phyloP scores from a whole-genome alignment of 306 rosid species.

The Ceratonia siliqua region DNA sequence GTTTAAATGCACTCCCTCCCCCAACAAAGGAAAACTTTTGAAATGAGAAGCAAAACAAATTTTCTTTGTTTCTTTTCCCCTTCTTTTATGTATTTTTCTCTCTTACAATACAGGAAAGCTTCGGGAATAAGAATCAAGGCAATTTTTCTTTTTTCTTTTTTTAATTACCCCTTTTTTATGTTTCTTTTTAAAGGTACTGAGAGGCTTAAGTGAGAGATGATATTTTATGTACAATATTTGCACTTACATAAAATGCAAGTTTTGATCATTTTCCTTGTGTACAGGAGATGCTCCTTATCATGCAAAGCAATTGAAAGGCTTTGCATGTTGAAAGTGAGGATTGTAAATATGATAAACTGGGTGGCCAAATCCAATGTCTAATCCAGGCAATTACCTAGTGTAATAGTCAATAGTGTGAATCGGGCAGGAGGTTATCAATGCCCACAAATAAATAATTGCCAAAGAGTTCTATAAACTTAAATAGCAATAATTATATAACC shows the following conservation, averaged over 20 bases:
- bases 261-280: conserved; percentile 9
- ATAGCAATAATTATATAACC: background rate
- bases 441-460: background rate
- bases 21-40: background rate
- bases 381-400: conserved; percentile 1
- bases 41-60: background rate
- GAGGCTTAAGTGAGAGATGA: conserved; percentile 3
- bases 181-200: background rate
- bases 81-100: background rate
- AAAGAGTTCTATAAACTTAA: background rate
- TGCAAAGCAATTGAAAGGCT: background rate
- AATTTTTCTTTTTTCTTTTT: too few species aligned
- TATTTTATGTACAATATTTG: background rate
- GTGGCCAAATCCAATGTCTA: conserved; percentile 12
- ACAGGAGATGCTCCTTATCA: conserved; percentile 9
- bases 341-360: conserved; percentile 2
- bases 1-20: too few species aligned
- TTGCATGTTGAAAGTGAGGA: conserved; percentile 7
- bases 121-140: too few species aligned
- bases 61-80: background rate
- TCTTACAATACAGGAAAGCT: too few species aligned
- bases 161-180: too few species aligned
- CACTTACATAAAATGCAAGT: background rate
- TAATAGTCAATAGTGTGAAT: conserved; percentile 20
- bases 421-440: background rate